A percentile compares a stretch with the other conserved stretches of the same genome.
Evolutionary conservation across 257 asterid species (phyloP).

Genomic region (Lantana camara): DNA sequence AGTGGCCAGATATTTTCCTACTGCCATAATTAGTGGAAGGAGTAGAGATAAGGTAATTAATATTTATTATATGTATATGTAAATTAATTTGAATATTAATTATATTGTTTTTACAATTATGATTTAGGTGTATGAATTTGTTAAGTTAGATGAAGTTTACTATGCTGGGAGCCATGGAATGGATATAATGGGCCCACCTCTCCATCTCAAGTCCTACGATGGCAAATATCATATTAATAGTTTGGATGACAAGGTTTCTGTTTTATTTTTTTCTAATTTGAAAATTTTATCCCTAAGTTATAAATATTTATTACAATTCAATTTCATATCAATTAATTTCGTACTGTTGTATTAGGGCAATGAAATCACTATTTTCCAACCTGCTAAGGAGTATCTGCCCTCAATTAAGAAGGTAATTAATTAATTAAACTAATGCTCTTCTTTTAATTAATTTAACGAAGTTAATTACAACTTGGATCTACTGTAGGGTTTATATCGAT

Average conservation of each 20-base stretch:
- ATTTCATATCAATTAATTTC: too few relatives aligned
- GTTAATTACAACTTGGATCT: too few relatives aligned
- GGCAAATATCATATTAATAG: constrained; percentile 48
- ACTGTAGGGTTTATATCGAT: too few relatives aligned
- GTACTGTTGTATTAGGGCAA: too few relatives aligned
- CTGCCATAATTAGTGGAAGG: constrained; percentile 86
- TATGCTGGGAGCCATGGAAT: constrained; percentile 98
- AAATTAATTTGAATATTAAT: neutral
- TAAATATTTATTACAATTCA: too few relatives aligned
- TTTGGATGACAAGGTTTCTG: constrained; percentile 49
- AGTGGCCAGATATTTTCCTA: constrained; percentile 71
- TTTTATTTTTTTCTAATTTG: too few relatives aligned
- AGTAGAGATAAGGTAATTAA: constrained; percentile 70
- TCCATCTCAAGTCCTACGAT: constrained; percentile 42
- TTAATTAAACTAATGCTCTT: too few relatives aligned
- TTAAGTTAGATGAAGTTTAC: constrained; percentile 68
- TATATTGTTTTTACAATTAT: neutral
- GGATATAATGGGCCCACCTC: constrained; percentile 85
- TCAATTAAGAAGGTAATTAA: constrained; percentile 55
- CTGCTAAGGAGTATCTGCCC: constrained; percentile 79
- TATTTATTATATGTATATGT: neutral
- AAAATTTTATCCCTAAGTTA: too few relatives aligned
- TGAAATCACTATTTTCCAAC: constrained; percentile 67
- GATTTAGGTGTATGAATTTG: constrained; percentile 76
- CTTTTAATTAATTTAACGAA: too few relatives aligned